Percentiles rank a stretch among this genome's conserved stretches.
Conservation (phyloP, 148 eudicot species). For the Camellia sinensis region DNA sequence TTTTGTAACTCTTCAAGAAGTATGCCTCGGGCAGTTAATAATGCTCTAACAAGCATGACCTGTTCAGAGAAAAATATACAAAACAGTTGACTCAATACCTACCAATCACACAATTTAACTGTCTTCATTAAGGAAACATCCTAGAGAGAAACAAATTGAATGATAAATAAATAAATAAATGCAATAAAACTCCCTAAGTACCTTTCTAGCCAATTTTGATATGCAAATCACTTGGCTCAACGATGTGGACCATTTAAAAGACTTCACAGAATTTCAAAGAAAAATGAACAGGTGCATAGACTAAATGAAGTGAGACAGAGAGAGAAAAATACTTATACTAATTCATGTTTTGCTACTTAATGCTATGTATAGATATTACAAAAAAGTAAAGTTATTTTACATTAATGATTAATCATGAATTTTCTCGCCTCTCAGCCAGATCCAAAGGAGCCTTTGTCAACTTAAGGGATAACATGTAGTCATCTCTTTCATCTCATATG, state of each 20-base stretch:
- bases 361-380: too few species aligned
- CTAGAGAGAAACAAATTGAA: neutral
- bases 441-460: too few species aligned
- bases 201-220: neutral
- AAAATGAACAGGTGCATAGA: neutral
- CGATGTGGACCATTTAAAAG: neutral
- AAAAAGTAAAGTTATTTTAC: neutral
- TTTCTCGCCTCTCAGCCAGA: too few species aligned
- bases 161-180: neutral
- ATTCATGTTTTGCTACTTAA: neutral
- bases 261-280: neutral
- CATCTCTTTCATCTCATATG: too few species aligned
- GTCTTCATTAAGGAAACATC: neutral
- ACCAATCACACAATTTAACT: neutral
- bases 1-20: constrained; percentile 80
- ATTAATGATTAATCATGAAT: too few species aligned
- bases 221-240: neutral
- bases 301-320: neutral
- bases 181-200: neutral
- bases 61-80: constrained; percentile 25
- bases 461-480: too few species aligned
- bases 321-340: neutral
- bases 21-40: constrained; percentile 69
- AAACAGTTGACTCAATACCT: constrained; percentile 6
- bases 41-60: constrained; percentile 71